Percentiles rank a stretch among this genome's conserved stretches.
Evolutionary conservation across 108 stramenopile genomes (phyloP).

Genomic region (Asterionellopsis glacialis): DNA sequence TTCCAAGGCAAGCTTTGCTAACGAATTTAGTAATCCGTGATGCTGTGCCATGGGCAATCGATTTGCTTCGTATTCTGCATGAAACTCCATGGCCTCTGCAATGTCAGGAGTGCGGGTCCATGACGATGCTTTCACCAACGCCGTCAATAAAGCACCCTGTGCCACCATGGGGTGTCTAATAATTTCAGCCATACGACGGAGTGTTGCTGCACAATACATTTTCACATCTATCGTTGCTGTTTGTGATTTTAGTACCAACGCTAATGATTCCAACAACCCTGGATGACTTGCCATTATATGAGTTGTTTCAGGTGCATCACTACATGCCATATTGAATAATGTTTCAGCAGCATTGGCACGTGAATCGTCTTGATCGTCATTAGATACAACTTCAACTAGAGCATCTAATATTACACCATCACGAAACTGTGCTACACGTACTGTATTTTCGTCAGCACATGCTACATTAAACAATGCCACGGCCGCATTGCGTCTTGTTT

Average conservation of each 20-base stretch:
- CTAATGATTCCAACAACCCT: slow-evolving; percentile 38
- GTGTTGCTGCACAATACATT: slow-evolving; percentile 48
- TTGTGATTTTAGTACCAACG: slow-evolving; percentile 20
- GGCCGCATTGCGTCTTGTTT: slow-evolving; percentile 44
- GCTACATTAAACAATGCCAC: slow-evolving; percentile 48
- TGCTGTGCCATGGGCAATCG: slow-evolving; percentile 43
- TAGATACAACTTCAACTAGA: slow-evolving; percentile 20
- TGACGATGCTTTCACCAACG: slow-evolving; percentile 42
- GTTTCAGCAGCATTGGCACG: slow-evolving; percentile 53
- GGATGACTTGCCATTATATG: slow-evolving; percentile 48
- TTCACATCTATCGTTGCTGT: slow-evolving; percentile 37
- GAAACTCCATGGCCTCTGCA: slow-evolving; percentile 37
- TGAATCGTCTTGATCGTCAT: slow-evolving; percentile 30
- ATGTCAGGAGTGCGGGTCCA: slow-evolving; percentile 48
- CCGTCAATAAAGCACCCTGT: slow-evolving; percentile 46
- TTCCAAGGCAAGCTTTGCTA: background rate
- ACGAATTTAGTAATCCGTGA: slow-evolving; percentile 41
- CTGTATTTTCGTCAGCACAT: slow-evolving; percentile 48
- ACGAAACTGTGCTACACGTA: slow-evolving; percentile 27
- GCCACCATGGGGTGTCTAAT: slow-evolving; percentile 40
- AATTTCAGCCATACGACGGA: slow-evolving; percentile 48
- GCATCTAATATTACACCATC: slow-evolving; percentile 41
- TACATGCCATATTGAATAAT: slow-evolving; percentile 48
- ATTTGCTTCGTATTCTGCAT: slow-evolving; percentile 29
- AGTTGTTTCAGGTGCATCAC: slow-evolving; percentile 38